Conservation (phyloP, 306 rosid species). For the Cucumis melo region DNA sequence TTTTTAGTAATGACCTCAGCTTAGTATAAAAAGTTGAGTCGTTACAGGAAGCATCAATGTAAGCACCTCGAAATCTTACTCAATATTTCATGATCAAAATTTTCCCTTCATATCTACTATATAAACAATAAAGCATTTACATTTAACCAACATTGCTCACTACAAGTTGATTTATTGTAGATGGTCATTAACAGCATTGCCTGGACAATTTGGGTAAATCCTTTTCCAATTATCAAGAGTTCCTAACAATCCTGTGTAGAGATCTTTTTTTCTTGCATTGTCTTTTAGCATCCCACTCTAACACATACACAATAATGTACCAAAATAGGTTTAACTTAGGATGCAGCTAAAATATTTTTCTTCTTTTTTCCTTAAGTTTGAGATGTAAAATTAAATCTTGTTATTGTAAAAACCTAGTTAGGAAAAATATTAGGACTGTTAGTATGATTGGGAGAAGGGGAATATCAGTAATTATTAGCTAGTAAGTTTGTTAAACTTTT, state of each 20-base stretch:
- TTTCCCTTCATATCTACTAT: not conserved
- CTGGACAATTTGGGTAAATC: constrained; percentile 72
- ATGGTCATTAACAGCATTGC: constrained; percentile 39
- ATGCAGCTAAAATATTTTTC: too few relatives aligned
- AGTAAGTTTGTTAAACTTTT: too few relatives aligned
- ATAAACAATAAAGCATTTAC: not conserved
- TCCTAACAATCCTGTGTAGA: not conserved
- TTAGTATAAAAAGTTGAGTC: too few relatives aligned
- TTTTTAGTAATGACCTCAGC: too few relatives aligned
- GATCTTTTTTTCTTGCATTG: too few relatives aligned
- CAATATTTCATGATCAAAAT: not conserved
- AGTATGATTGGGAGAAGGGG: too few relatives aligned
- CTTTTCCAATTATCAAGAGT: too few relatives aligned
- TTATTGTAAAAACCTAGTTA: not conserved
- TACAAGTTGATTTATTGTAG: constrained; percentile 31
- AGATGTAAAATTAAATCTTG: not conserved
- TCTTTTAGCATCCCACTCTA: too few relatives aligned
- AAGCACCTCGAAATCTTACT: constrained; percentile 7
- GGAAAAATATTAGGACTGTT: too few relatives aligned
- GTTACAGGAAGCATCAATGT: constrained; percentile 42
- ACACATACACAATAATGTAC: too few relatives aligned
- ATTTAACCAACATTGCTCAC: not conserved
- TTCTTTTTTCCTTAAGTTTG: not conserved
- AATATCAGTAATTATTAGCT: too few relatives aligned
- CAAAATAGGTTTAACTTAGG: too few relatives aligned